Base-by-base conservation (phyloP, 1,284 basidiomycete genomes). In the Sanguinoderma infundibulare region DNA sequence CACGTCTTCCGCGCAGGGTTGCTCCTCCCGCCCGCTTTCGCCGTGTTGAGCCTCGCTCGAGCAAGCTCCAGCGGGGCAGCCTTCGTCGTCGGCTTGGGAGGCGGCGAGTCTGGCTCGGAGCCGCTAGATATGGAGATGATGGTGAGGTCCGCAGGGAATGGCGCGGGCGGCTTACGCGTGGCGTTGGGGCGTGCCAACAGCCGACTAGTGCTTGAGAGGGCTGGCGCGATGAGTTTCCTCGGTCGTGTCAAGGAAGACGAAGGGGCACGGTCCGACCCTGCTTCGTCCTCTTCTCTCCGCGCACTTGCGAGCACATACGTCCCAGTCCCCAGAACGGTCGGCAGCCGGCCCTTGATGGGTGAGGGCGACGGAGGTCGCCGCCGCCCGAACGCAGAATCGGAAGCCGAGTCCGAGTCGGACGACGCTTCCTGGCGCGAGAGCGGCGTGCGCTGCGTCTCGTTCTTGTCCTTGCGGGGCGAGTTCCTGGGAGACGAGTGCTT, bases 41-140 rank as follows among this genome's bases (percentile, higher is more conserved):
- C 28, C 14, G 24, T 46, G 7, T 53, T 42, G 40, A 55, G 50
- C 39, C 60, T 61, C 12, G 61, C 53, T 39, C 50, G 61, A 9
- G 66, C 69, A 20, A 63, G 59, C 30, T 65, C 55, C 17, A 70
- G 53, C 5, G 68, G 70, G n/a, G 63, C 57, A 15, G 57, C n/a
- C 30, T 63, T 66, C 15, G 5, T 63, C 12, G 10, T 24, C 1
- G 28, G 36, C n/a, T 47, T 55, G 15, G 58, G 60, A 8, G 54
- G 30, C 14, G 55, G 47, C 1, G 38, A 4, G 38, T 65, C 62
- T 38, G 57, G 61, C 26, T 75, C 73, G 1, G 73, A 74, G 24
- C 72, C 74, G 51, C 74, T 75, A 2, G 74, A 75, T 34, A 75
- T 73, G n/a, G 70, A 69, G 20, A 76, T 74, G 39, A 75, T 60